phyloP scores from a whole-genome alignment of 2,329 filamentous ascomycete species.

The Thelonectria rubi region DNA sequence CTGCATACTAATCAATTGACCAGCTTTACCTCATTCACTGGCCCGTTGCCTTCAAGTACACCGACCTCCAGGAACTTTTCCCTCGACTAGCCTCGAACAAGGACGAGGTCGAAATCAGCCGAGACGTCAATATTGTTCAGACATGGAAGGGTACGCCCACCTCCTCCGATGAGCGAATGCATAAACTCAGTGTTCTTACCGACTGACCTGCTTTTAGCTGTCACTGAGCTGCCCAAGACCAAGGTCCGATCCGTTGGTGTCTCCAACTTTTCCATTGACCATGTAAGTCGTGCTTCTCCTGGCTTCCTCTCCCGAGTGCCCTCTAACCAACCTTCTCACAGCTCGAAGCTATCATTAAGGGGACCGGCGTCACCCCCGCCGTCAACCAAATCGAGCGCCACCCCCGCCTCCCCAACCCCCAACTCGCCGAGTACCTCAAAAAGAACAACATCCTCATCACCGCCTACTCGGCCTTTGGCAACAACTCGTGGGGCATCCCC shows the following conservation, averaged over 20 bases:
- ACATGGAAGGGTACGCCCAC: conserved; percentile 54
- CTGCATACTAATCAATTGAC: not conserved
- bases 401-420: conserved; percentile 66
- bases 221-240: conserved; percentile 66
- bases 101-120: conserved; percentile 53
- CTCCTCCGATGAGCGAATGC: not conserved
- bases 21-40: conserved; percentile 71
- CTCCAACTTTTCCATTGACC: conserved; percentile 75
- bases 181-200: not conserved
- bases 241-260: conserved; percentile 76
- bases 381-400: conserved; percentile 77
- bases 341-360: conserved; percentile 65
- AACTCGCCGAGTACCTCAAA: conserved; percentile 67
- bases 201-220: conserved; percentile 40
- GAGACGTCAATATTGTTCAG: conserved; percentile 51
- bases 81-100: conserved; percentile 47
- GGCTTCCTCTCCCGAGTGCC: not conserved
- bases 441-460: conserved; percentile 72
- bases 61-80: conserved; percentile 51
- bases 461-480: conserved; percentile 68
- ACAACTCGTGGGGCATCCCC: conserved; percentile 54
- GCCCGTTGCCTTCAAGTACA: conserved; percentile 59
- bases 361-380: conserved; percentile 65
- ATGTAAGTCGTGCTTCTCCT: conserved; percentile 40
- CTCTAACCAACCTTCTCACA: conserved; percentile 38